These are phyloP conservation scores for Puccinia novopanici DNA, from an alignment of 1,284 basidiomycete genomes.

Conservation along the genomic window DNA sequence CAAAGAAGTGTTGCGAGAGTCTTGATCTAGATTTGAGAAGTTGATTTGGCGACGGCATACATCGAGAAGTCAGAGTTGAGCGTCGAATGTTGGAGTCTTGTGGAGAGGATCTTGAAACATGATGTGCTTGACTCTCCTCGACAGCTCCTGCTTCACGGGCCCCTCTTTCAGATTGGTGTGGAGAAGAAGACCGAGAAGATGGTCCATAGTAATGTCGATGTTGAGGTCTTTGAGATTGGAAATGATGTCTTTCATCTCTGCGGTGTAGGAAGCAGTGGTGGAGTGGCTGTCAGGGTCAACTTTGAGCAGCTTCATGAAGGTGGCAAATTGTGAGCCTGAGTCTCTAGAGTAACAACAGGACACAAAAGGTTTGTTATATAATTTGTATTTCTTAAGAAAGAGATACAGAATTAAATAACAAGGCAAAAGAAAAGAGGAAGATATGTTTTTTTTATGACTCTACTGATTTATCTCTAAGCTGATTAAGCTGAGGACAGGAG, in stretches of 20 bases:
- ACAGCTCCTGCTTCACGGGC: neutral
- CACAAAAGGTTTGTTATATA: too few relatives aligned
- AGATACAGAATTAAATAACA: too few relatives aligned
- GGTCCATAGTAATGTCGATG: neutral
- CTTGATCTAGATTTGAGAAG: too few relatives aligned
- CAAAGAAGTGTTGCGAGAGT: too few relatives aligned
- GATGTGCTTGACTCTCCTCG: neutral
- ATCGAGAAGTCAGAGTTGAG: neutral
- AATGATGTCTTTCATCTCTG: neutral
- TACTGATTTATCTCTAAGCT: too few relatives aligned
- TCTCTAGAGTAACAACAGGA: too few relatives aligned
- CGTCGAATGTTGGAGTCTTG: neutral
- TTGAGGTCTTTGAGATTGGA: neutral
- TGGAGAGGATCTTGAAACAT: neutral
- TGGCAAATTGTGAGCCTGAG: too few relatives aligned
- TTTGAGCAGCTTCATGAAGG: neutral
- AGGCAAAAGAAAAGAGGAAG: too few relatives aligned
- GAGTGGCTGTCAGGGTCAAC: neutral
- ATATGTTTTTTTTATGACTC: too few relatives aligned
- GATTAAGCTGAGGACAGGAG: too few relatives aligned
- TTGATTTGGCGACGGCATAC: too few relatives aligned
- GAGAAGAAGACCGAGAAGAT: neutral
- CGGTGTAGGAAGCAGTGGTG: neutral
- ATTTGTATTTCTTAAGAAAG: too few relatives aligned
- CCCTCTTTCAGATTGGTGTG: neutral